Base-by-base conservation (phyloP, 352 stramenopile species). In the Blastocystis sp. region DNA sequence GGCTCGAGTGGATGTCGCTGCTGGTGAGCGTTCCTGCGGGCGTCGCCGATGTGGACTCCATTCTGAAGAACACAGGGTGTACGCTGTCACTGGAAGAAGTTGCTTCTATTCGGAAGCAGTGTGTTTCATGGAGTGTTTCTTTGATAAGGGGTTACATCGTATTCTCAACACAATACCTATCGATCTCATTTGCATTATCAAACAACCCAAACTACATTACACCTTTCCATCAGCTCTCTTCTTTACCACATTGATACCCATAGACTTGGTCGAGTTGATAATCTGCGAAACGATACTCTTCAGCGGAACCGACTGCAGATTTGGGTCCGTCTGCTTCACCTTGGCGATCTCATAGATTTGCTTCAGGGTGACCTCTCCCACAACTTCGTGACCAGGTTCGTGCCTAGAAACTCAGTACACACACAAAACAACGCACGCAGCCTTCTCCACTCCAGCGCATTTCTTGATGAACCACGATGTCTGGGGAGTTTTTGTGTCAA, bases 291-390 rank as follows among this genome's bases (percentile, higher is more conserved):
- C 75, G 24, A 97, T 93, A 49, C 91, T 93, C 88, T 92, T 85
- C 53, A 97, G 89, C 14, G 95, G 93, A 75, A 97, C 93, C 89
- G 96, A 94, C 88, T 93, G 92, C 64, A 96, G 90, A 88, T 96
- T 91, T 24, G 96, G 90, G 89, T 98, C 95, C 87, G 92, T 89
- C 87, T 97, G 92, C 90, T 98, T 98, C 64, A 98, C 90, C 88
- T 95, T 94, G 40, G 95, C 95, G 89, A 98, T 98, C 89, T 98
- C 93, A 89, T 98, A 98, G 72, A 98, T 94, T 84, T 96, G 92
- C 88, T 97, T 94, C 46, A 97, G 89, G 65, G 92, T 92, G 46
- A 98, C 93, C 54, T 91, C 92, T 65, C 92, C 93, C 65, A 91
- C 89, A 18, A 91, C 89, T 49, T 90, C 64, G 88, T 95, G 91